phyloP scores from a whole-genome alignment of 1,139 yeast genomes.

The Yamadazyma trypodendri region DNA sequence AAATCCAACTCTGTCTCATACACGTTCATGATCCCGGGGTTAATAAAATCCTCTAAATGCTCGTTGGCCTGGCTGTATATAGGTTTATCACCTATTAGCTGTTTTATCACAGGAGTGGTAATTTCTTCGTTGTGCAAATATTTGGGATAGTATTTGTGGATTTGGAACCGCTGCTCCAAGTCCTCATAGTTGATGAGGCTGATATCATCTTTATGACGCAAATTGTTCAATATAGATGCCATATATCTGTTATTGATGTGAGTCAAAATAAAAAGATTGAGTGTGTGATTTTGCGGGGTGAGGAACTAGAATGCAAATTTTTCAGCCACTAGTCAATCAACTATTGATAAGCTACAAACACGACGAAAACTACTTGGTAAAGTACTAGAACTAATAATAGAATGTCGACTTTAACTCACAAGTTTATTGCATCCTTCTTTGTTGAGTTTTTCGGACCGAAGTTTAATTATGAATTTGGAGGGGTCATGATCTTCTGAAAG shows the following conservation, averaged over 20 bases:
- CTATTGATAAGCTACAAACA: background rate
- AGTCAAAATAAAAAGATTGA: background rate
- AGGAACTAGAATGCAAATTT: background rate
- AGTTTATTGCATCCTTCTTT: no score
- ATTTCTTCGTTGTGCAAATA: conserved; percentile 40
- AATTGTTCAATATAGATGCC: conserved; percentile 9
- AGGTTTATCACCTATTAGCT: conserved; percentile 39
- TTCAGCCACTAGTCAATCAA: background rate
- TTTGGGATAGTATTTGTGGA: conserved; percentile 41
- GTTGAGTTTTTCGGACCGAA: no score
- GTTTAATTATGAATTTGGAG: no score
- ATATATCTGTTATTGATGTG: background rate
- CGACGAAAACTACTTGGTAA: no score
- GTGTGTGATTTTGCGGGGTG: background rate
- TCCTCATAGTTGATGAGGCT: conserved; percentile 33
- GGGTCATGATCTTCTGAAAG: no score
- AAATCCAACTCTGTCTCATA: conserved; percentile 19
- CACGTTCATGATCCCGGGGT: conserved; percentile 18
- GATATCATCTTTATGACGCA: conserved; percentile 12
- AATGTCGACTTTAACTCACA: no score
- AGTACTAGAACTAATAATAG: no score
- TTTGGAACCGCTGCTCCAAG: conserved; percentile 33
- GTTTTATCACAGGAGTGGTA: conserved; percentile 38
- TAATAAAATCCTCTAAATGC: conserved; percentile 23
- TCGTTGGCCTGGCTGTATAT: conserved; percentile 43